A percentile compares a stretch with the other conserved stretches of the same genome.
phyloP scores from a whole-genome alignment of 1,284 basidiomycete species.

The Lignosus rhinocerotis region DNA sequence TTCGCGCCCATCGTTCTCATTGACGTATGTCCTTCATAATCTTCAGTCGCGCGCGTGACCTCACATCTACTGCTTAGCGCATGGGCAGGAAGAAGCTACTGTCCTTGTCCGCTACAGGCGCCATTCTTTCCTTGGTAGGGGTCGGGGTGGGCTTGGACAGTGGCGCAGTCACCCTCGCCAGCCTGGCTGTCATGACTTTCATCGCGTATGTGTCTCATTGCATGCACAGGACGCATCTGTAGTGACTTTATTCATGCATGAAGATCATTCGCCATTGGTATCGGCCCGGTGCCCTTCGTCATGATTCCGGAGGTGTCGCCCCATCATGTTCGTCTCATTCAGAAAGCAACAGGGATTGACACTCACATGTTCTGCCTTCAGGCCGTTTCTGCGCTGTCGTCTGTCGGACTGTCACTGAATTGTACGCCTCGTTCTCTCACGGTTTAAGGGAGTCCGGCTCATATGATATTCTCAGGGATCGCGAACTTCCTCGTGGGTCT shows the following conservation, averaged over 20 bases:
- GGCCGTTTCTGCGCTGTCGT: slow-evolving; percentile 85
- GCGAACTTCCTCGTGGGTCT: slow-evolving; percentile 83
- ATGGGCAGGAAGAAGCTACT: slow-evolving; percentile 65
- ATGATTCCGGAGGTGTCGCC: slow-evolving; percentile 93
- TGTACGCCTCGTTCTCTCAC: slow-evolving; percentile 48
- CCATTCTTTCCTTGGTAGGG: slow-evolving; percentile 63
- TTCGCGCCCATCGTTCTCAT: slow-evolving; percentile 85
- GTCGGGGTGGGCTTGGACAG: slow-evolving; percentile 76
- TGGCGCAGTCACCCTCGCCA: slow-evolving; percentile 61
- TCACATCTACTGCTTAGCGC: slow-evolving; percentile 40
- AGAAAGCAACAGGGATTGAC: slow-evolving; percentile 5
- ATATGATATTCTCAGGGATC: slow-evolving; percentile 54
- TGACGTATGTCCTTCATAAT: slow-evolving; percentile 54
- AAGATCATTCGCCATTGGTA: slow-evolving; percentile 84
- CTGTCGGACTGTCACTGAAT: slow-evolving; percentile 81
- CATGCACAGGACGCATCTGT: background rate
- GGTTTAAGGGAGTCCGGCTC: background rate
- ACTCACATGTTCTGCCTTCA: slow-evolving; percentile 31
- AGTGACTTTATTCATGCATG: background rate
- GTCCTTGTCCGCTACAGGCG: slow-evolving; percentile 58
- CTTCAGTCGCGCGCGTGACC: background rate
- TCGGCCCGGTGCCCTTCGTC: slow-evolving; percentile 93
- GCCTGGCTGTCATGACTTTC: slow-evolving; percentile 79
- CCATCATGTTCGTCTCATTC: slow-evolving; percentile 50
- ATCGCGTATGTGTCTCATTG: slow-evolving; percentile 62